A percentile compares a stretch with the other conserved stretches of the same genome.
Evolutionary conservation across 805 yeast species (phyloP).

Genomic region (Myxozyma geophila): DNA sequence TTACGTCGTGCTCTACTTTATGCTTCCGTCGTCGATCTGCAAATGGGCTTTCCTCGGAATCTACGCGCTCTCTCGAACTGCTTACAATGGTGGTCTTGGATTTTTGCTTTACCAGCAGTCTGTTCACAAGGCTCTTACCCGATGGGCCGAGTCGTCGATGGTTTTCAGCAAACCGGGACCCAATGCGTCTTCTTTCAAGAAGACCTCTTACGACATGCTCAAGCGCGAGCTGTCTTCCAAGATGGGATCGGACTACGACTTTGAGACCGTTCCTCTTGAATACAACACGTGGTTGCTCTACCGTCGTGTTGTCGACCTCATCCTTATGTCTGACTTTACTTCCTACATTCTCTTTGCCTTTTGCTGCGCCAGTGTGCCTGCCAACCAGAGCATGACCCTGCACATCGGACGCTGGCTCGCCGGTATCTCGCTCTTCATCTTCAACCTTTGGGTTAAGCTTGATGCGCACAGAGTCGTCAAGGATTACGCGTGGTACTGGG

Average conservation of each 20-base stretch:
- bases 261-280: conserved; percentile 62
- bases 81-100: conserved; percentile 84
- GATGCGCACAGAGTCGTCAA: conserved; percentile 88
- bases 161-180: conserved; percentile 50
- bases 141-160: conserved; percentile 53
- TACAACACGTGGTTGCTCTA: conserved; percentile 83
- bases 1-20: conserved; percentile 42
- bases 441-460: conserved; percentile 82
- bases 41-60: conserved; percentile 54
- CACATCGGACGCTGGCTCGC: conserved; percentile 57
- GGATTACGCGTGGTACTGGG: conserved; percentile 96
- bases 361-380: conserved; percentile 45
- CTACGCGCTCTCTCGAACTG: conserved; percentile 74
- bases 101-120: conserved; percentile 68
- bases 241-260: conserved; percentile 50
- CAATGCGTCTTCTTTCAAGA: conserved; percentile 22
- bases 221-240: conserved; percentile 54
- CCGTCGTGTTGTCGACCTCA: conserved; percentile 77
- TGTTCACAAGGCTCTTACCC: conserved; percentile 57
- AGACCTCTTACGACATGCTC: conserved; percentile 50
- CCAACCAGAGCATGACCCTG: conserved; percentile 52
- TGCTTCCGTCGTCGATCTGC: conserved; percentile 41
- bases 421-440: conserved; percentile 66
- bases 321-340: conserved; percentile 82
- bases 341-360: conserved; percentile 71